Conservation (phyloP, 257 asterid genomes). For the Anisodus tanguticus region DNA sequence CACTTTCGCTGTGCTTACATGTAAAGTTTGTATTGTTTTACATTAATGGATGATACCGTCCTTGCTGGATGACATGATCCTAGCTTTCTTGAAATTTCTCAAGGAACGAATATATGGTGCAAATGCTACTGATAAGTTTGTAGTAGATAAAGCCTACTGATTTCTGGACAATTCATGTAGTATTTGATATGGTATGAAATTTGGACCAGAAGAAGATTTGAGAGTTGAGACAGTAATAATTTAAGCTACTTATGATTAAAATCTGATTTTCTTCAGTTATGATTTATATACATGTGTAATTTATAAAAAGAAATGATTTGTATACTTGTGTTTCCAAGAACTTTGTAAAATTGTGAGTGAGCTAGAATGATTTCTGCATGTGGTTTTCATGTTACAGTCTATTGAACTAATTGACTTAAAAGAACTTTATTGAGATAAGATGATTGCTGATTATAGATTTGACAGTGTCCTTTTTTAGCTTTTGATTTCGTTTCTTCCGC, state of each 20-base stretch:
- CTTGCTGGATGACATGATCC: background rate
- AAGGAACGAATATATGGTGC: background rate
- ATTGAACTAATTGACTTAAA: background rate
- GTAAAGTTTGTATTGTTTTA: background rate
- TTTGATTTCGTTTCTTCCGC: background rate
- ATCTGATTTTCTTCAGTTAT: conserved; percentile 8
- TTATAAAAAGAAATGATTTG: background rate
- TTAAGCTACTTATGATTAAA: background rate
- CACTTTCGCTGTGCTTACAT: background rate
- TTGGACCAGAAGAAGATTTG: conserved; percentile 6
- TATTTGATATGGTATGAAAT: background rate
- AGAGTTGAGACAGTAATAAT: background rate
- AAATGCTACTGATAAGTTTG: background rate
- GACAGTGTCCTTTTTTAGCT: background rate
- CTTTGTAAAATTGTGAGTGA: background rate
- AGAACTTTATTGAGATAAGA: background rate
- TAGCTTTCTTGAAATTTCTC: background rate
- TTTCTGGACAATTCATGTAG: conserved; percentile 2
- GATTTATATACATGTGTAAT: conserved; percentile 1
- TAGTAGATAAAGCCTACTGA: background rate
- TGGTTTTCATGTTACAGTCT: background rate
- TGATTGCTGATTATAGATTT: conserved; percentile 1
- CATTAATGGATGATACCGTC: background rate
- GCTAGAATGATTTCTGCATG: background rate
- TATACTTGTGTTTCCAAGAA: background rate